Base-by-base conservation (phyloP, 257 asterid genomes). In the Penstemon eatonii region DNA sequence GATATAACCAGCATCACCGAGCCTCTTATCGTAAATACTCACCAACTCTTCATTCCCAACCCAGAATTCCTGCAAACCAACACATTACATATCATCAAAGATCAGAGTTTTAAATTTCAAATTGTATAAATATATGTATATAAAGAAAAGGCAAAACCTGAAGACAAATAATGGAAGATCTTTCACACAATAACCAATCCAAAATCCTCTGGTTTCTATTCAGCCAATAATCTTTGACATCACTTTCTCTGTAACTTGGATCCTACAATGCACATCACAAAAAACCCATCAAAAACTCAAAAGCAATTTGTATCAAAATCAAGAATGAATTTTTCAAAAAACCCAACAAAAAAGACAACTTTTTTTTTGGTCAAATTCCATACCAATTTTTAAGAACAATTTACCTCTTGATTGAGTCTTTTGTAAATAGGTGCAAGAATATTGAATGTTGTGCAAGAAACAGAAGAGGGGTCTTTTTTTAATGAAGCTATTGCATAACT, bases 341-440 rank as follows among this genome's bases (percentile, higher is more conserved):
- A 2, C 33, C 33, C 33, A 25, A 2, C 33, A 25, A 25, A 25
- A 25, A 25, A 25, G 33, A 25, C 33, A 25, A 25, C 33, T 25
- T 25, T 25, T 25, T 25, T 25, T 25, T 25, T 0, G 18, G 33
- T 25, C 33, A 25, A 25, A 25, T 1, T 25, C 33, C 33, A 25
- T 25, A 25, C 33, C 33, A 25, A 25, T 25, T 25, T 25, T 25
- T 25, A 25, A 25, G 33, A 25, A 25, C 33, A 1, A 47, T 40
- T 5, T 55, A 83, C 97, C 95, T 84, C 89, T 36, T 75, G 86
- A 78, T 83, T 79, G 61, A 94, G 89, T 37, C 99, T 82, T 69
- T 94, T 94, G 85, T 94, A 94, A 72, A 94, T 94, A 6, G 99
- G 99, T 5, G 99, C 99, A 6, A 94, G 91, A 66, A 94, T 94